Conservation (phyloP, 2,329 filamentous ascomycete genomes). For the Arthrobotrys conoides region DNA sequence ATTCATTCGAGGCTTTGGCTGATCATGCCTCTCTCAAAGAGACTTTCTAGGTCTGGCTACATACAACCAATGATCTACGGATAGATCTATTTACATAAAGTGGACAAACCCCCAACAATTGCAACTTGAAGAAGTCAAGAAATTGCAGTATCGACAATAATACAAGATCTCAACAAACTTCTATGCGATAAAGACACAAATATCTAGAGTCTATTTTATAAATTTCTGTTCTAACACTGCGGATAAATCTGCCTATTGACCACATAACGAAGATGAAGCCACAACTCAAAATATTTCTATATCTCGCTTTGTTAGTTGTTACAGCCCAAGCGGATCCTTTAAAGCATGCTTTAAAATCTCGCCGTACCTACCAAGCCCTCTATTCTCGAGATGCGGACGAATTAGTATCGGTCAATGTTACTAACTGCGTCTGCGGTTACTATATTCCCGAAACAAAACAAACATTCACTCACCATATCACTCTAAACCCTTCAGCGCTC, state of each 20-base stretch:
- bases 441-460: constrained; percentile 52
- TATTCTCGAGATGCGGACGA: not conserved
- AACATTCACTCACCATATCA: constrained; percentile 37
- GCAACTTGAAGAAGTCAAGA: too few relatives aligned
- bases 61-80: too few relatives aligned
- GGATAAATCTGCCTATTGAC: not conserved
- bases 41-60: not conserved
- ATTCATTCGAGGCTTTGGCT: not conserved
- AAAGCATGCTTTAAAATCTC: constrained; percentile 5
- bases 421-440: constrained; percentile 47
- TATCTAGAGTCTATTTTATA: not conserved
- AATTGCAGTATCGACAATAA: too few relatives aligned
- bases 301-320: constrained; percentile 30
- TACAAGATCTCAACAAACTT: too few relatives aligned
- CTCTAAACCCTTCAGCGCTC: constrained; percentile 17
- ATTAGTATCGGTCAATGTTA: not conserved
- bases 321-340: constrained; percentile 35
- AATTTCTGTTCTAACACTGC: too few relatives aligned
- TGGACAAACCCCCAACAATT: too few relatives aligned
- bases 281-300: constrained; percentile 16
- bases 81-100: too few relatives aligned
- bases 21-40: not conserved
- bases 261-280: constrained; percentile 17
- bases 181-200: too few relatives aligned
- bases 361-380: constrained; percentile 6